phyloP scores from a whole-genome alignment of 2,329 filamentous ascomycete genomes.

The Ophiostoma sp. region DNA sequence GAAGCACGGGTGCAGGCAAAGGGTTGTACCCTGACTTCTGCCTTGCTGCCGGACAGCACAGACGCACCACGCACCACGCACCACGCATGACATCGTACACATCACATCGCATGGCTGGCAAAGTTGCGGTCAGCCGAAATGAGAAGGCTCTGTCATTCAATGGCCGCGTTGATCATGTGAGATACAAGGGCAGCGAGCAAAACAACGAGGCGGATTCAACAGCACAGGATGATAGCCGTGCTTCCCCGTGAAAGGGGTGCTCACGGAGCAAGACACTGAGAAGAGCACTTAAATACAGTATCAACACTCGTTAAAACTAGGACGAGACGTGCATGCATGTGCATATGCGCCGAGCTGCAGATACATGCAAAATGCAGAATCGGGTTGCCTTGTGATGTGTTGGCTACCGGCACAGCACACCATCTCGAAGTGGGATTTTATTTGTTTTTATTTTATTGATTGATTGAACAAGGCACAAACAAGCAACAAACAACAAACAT shows the following conservation, averaged over 20 bases:
- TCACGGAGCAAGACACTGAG: not conserved
- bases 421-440: not conserved
- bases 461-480: not conserved
- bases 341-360: slow-evolving; percentile 1
- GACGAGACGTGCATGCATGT: not conserved
- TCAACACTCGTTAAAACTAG: not conserved
- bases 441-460: not conserved
- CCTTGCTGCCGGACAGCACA: not conserved
- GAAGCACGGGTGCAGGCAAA: not conserved
- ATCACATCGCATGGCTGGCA: not conserved
- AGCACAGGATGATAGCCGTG: not conserved
- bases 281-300: not conserved
- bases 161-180: not conserved
- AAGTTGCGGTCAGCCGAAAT: slow-evolving; percentile 6
- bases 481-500: not conserved
- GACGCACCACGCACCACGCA: not conserved
- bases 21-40: too few relatives aligned
- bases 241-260: not conserved
- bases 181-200: not conserved
- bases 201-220: too few relatives aligned
- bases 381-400: not conserved
- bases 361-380: not conserved
- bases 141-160: not conserved
- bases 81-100: not conserved
- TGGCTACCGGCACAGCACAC: slow-evolving; percentile 2